These are phyloP conservation scores for Phytophthora quininea DNA, from an alignment of 352 stramenopile species.

Conservation along the genomic window DNA sequence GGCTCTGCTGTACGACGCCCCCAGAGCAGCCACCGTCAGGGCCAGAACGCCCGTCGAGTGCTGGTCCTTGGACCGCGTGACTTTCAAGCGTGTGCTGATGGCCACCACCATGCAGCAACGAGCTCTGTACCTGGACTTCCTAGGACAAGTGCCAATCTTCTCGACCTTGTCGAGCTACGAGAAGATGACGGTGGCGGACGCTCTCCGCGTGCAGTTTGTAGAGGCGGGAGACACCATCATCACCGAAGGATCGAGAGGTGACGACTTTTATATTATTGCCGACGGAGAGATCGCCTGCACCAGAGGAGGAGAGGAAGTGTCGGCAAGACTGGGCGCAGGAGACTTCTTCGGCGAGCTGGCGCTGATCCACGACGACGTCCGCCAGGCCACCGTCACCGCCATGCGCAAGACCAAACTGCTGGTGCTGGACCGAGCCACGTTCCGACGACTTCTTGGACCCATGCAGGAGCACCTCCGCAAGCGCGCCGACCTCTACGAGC, in stretches of 20 bases:
- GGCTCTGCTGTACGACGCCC: constrained; percentile 92
- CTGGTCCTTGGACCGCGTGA: constrained; percentile 88
- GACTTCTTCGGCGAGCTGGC: constrained; percentile 88
- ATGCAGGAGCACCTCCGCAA: constrained; percentile 90
- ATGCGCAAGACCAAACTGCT: constrained; percentile 84
- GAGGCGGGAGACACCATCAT: constrained; percentile 52
- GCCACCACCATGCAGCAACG: constrained; percentile 70
- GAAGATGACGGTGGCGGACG: constrained; percentile 77
- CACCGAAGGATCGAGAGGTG: constrained; percentile 52
- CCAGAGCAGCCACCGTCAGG: constrained; percentile 86
- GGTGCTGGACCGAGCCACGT: constrained; percentile 88
- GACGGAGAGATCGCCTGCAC: constrained; percentile 75
- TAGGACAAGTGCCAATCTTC: constrained; percentile 76
- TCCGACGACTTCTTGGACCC: constrained; percentile 86
- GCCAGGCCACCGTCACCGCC: constrained; percentile 90
- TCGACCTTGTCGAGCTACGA: constrained; percentile 75
- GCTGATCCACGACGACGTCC: constrained; percentile 85
- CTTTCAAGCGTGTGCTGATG: constrained; percentile 78
- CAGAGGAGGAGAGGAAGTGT: constrained; percentile 60
- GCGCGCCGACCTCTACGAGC: constrained; percentile 67
- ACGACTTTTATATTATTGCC: constrained; percentile 87
- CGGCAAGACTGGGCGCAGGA: constrained; percentile 56
- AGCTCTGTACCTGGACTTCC: constrained; percentile 62
- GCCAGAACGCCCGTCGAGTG: constrained; percentile 71
- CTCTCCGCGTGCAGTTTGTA: constrained; percentile 63